phyloP scores from a whole-genome alignment of 768 basidiomycete genomes.

The Kwoniella dendrophila region DNA sequence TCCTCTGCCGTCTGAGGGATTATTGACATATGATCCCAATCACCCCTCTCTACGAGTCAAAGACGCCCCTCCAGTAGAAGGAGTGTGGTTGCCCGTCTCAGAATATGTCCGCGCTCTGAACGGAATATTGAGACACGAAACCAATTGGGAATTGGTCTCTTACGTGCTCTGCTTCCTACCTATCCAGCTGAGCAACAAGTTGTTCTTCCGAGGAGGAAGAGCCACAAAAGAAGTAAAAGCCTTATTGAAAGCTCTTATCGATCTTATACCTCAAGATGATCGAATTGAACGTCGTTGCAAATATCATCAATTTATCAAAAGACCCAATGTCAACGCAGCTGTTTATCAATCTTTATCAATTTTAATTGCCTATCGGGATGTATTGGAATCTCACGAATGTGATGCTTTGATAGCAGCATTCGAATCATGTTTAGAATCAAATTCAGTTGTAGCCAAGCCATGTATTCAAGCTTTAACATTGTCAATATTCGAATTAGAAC shows the following conservation, averaged over 20 bases:
- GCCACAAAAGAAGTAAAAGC: slow-evolving; percentile 67
- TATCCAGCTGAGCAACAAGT: slow-evolving; percentile 88
- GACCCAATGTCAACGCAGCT: slow-evolving; percentile 81
- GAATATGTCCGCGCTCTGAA: slow-evolving; percentile 69
- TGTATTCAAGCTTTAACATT: slow-evolving; percentile 87
- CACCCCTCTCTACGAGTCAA: slow-evolving; percentile 47
- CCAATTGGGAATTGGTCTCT: slow-evolving; percentile 89
- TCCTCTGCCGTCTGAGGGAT: slow-evolving; percentile 62
- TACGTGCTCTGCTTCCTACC: slow-evolving; percentile 91
- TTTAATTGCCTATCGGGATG: slow-evolving; percentile 78
- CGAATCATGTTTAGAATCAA: slow-evolving; percentile 56
- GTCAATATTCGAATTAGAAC: slow-evolving; percentile 79
- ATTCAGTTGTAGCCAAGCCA: slow-evolving; percentile 67
- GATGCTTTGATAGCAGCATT: slow-evolving; percentile 59
- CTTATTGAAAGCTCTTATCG: slow-evolving; percentile 70
- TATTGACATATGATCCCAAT: slow-evolving; percentile 57
- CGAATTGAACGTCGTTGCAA: slow-evolving; percentile 52
- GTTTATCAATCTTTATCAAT: slow-evolving; percentile 86
- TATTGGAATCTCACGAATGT: slow-evolving; percentile 64
- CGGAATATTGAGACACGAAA: slow-evolving; percentile 70
- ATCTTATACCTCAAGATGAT: slow-evolving; percentile 40
- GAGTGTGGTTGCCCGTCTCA: slow-evolving; percentile 68
- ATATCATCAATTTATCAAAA: slow-evolving; percentile 60
- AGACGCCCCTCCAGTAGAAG: slow-evolving; percentile 40
- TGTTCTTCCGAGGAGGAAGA: slow-evolving; percentile 89